phyloP scores from a whole-genome alignment of 2,329 filamentous ascomycete species.

The Trichoderma pleuroti region DNA sequence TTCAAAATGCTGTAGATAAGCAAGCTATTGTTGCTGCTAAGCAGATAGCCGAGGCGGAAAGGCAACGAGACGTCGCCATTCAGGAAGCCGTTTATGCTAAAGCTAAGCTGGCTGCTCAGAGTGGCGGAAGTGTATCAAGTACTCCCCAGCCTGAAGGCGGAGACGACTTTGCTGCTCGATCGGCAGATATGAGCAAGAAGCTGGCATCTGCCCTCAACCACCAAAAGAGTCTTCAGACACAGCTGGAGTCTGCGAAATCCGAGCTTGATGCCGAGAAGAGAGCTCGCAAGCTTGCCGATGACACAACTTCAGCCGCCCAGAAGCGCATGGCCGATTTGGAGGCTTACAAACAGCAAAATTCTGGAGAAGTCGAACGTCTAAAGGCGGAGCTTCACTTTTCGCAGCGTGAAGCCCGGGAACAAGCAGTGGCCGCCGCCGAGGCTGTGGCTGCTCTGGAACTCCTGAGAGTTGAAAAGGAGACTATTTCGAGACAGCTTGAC shows the following conservation, averaged over 20 bases:
- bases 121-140: conserved; percentile 59
- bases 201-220: conserved; percentile 75
- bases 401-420: conserved; percentile 75
- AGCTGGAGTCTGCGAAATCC: conserved; percentile 62
- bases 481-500: conserved; percentile 65
- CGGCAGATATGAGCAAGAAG: conserved; percentile 73
- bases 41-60: conserved; percentile 89
- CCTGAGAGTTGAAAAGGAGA: conserved; percentile 80
- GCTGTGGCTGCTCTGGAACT: conserved; percentile 70
- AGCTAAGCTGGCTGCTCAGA: conserved; percentile 80
- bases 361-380: conserved; percentile 79
- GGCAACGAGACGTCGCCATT: conserved; percentile 90
- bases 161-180: conserved; percentile 52
- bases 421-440: conserved; percentile 73
- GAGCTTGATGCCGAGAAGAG: conserved; percentile 80
- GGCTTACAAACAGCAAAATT: conserved; percentile 74
- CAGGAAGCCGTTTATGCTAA: conserved; percentile 94
- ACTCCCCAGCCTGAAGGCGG: conserved; percentile 58
- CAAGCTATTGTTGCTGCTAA: conserved; percentile 82
- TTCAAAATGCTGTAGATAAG: conserved; percentile 84
- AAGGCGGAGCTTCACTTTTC: conserved; percentile 79
- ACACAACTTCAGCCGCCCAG: conserved; percentile 78
- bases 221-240: conserved; percentile 77
- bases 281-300: conserved; percentile 80
- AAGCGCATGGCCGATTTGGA: conserved; percentile 82